Evolutionary conservation across 2,329 filamentous ascomycete genomes (phyloP).

Genomic region (Parafenestella ontariensis): DNA sequence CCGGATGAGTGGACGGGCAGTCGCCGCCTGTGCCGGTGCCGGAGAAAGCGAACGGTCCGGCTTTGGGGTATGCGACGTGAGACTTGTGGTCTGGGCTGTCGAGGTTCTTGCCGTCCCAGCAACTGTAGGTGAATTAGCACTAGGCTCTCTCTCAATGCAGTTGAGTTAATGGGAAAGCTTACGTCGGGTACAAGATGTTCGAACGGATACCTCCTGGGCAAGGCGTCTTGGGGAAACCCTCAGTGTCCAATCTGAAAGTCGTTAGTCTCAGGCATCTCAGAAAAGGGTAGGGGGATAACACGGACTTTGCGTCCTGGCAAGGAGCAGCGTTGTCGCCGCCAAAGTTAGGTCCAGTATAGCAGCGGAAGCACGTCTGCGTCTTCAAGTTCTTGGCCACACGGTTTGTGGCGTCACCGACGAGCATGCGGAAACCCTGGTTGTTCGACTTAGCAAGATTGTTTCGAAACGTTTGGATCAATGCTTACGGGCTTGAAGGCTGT

Average conservation of each 20-base stretch:
- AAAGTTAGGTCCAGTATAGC: conserved; percentile 54
- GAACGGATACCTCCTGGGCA: conserved; percentile 40
- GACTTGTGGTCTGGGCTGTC: conserved; percentile 59
- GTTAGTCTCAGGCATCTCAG: not conserved
- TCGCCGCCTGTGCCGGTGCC: conserved; percentile 38
- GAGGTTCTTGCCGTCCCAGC: conserved; percentile 58
- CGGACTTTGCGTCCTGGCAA: conserved; percentile 30
- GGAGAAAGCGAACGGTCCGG: conserved; percentile 31
- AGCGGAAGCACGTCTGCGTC: conserved; percentile 55
- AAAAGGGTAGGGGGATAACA: too few relatives aligned
- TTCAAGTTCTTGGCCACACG: conserved; percentile 29
- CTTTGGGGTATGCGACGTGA: conserved; percentile 55
- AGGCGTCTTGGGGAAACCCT: conserved; percentile 22
- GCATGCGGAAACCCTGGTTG: conserved; percentile 58
- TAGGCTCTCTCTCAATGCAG: not conserved
- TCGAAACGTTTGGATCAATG: not conserved
- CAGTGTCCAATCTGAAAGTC: conserved; percentile 10
- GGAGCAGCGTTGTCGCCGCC: conserved; percentile 52
- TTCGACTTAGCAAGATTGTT: not conserved
- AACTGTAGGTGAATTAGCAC: conserved; percentile 50
- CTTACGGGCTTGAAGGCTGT: conserved; percentile 51
- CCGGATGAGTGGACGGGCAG: conserved; percentile 53
- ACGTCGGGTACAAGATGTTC: conserved; percentile 39
- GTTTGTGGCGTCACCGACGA: conserved; percentile 49
- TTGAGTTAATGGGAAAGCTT: conserved; percentile 1